Base-by-base conservation (phyloP, 352 stramenopile genomes). In the Phytophthora syringae region DNA sequence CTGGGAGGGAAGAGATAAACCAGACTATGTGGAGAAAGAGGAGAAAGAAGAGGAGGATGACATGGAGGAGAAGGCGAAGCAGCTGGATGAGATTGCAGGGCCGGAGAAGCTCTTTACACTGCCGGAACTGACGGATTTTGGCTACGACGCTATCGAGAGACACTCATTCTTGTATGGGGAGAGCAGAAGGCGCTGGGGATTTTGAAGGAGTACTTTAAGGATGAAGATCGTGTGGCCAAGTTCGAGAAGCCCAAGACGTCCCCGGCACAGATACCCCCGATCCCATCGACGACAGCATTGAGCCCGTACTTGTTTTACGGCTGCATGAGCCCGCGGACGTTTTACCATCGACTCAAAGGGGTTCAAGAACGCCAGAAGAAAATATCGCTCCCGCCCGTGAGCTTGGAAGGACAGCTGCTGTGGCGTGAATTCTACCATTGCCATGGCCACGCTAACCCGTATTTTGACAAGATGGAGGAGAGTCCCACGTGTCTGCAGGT, bases 201-300 rank as follows among this genome's bases (percentile, higher is more conserved):
- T 43, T 55, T 94, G 39, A 55, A 72, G 28, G 72, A 86, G 47
- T 92, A 90, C 37, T 89, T 80, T 68, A 79, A 74, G 52, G 84
- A 92, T 43, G 73, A 87, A 76, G 83, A 73, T 12, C 97, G 88
- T 57, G 89, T 98, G 16, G 84, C 90, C 30, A 92, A 82, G 27
- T 99, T 99, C 68, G 94, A 98, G 71, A 99, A 99, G 67, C 97
- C 97, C 42, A 98, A 99, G 60, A 99, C 97, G 21, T 91, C 80
- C 7, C 96, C 95, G 0, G 97, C 89, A 25, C 86, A 96, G 54
- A 92, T 91, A 43, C 59, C 73, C 12, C 78, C 94, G 24, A 86
- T 84, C 34, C 79, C 92, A 22, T 97, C 90, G 12, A 99, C 97
- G 16, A 99, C 97, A 15, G 89, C 86, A 32, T 72, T 99, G 5